These are phyloP conservation scores for Friedmanniomyces simplex DNA, from an alignment of 495 filamentous ascomycete species.

Conservation along the genomic window DNA sequence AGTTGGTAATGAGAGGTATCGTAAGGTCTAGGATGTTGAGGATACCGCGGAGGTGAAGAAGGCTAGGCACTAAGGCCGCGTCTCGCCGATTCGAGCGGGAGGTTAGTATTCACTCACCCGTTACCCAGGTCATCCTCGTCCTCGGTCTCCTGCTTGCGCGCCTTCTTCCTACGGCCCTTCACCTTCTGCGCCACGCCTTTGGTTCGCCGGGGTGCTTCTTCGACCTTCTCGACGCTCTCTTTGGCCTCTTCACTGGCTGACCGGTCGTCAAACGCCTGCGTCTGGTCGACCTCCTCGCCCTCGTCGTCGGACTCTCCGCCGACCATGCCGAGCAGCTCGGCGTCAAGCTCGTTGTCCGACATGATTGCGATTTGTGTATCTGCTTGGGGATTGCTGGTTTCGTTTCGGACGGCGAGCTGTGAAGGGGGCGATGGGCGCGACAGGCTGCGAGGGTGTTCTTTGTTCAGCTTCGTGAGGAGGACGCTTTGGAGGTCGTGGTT, in stretches of 20 bases:
- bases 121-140: conserved; percentile 13
- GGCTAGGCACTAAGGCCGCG: neutral
- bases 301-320: conserved; percentile 22
- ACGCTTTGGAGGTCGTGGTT: too few relatives aligned
- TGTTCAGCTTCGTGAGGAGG: neutral
- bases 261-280: conserved; percentile 1
- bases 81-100: neutral
- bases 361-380: conserved; percentile 1
- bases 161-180: conserved; percentile 2
- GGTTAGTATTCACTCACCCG: neutral
- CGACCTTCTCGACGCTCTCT: conserved; percentile 15
- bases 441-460: neutral
- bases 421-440: too few relatives aligned
- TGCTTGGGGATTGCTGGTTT: neutral
- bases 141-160: conserved; percentile 12
- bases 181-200: conserved; percentile 20
- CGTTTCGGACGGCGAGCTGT: neutral
- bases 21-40: neutral
- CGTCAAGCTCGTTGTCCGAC: conserved; percentile 24
- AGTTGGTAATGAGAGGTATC: neutral
- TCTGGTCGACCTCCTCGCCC: conserved; percentile 10
- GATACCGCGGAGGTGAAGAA: neutral
- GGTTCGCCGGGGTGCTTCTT: conserved; percentile 3
- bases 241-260: conserved; percentile 5
- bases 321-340: conserved; percentile 26